Percentiles rank a stretch among this genome's conserved stretches.
These are phyloP conservation scores for Magnusiomyces paraingens DNA, from an alignment of 1,139 yeast genomes.

Conservation along the genomic window DNA sequence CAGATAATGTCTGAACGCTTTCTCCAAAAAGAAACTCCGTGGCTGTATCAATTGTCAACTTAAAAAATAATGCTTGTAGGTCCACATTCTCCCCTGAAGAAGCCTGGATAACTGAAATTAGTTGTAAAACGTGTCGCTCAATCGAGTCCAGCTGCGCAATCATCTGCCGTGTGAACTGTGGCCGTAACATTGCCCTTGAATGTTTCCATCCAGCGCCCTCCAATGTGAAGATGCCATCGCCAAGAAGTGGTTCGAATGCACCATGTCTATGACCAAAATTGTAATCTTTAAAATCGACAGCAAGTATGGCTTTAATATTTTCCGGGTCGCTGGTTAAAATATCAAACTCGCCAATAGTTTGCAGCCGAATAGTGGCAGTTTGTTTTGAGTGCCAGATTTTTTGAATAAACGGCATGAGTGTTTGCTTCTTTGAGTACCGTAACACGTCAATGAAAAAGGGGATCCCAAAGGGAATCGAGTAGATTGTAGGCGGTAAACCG, in stretches of 20 bases:
- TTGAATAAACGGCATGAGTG: not conserved
- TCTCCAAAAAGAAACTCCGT: conserved; percentile 55
- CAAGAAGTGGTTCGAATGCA: conserved; percentile 40
- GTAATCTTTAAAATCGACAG: conserved; percentile 39
- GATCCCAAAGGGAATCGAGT: conserved; percentile 8
- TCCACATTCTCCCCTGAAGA: conserved; percentile 34
- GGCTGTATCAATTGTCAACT: conserved; percentile 51
- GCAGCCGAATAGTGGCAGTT: not conserved
- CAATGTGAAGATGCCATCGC: conserved; percentile 49
- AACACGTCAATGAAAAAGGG: not conserved
- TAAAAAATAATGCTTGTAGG: conserved; percentile 44
- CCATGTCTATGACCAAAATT: conserved; percentile 42
- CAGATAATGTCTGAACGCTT: conserved; percentile 38
- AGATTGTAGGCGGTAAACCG: not conserved
- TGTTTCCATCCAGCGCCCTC: conserved; percentile 49
- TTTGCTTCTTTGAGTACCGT: not conserved
- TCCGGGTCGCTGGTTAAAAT: conserved; percentile 40
- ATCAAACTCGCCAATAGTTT: conserved; percentile 5
- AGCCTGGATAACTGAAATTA: conserved; percentile 34
- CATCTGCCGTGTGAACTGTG: conserved; percentile 49
- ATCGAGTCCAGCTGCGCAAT: conserved; percentile 41
- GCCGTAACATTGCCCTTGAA: conserved; percentile 47
- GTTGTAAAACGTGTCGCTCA: conserved; percentile 40
- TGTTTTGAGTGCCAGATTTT: not conserved
- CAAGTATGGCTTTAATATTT: conserved; percentile 27